These are phyloP conservation scores for Diphasiastrum complanatum DNA, from an alignment of 83 land plant species.

Conservation along the genomic window DNA sequence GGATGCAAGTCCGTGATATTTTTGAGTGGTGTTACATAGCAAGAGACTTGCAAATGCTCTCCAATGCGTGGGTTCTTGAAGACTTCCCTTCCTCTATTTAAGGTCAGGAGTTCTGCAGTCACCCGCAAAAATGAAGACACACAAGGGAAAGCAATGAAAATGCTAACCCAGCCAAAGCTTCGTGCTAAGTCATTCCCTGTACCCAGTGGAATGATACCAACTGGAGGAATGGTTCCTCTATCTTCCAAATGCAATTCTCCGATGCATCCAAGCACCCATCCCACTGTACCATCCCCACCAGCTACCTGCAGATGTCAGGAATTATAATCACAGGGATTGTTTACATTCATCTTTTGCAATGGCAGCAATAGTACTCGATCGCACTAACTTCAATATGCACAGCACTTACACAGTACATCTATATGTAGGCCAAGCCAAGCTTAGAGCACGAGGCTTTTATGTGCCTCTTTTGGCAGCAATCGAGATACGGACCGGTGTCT, in stretches of 20 bases:
- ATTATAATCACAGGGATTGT: no score
- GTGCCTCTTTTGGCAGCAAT: no score
- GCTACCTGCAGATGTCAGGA: slow-evolving; percentile 98
- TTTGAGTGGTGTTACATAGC: background rate
- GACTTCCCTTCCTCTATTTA: no score
- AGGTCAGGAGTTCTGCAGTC: background rate
- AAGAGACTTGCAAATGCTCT: no score
- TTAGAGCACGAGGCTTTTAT: no score
- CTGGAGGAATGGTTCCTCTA: slow-evolving; percentile 48
- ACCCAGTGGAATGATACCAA: slow-evolving; percentile 86
- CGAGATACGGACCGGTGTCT: no score
- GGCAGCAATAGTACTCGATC: no score
- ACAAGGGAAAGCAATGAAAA: background rate
- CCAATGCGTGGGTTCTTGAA: no score
- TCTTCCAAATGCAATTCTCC: slow-evolving; percentile 39
- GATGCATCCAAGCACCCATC: slow-evolving; percentile 84
- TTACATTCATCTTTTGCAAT: no score
- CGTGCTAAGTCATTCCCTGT: slow-evolving; percentile 98
- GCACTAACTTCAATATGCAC: no score
- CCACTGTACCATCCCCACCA: slow-evolving; percentile 99
- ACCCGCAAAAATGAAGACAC: background rate
- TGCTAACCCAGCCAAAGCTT: slow-evolving; percentile 94
- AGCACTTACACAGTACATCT: no score
- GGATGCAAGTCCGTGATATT: background rate
- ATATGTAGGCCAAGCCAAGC: no score